Conservation (phyloP, 148 eudicot species). For the Drosera capensis region DNA sequence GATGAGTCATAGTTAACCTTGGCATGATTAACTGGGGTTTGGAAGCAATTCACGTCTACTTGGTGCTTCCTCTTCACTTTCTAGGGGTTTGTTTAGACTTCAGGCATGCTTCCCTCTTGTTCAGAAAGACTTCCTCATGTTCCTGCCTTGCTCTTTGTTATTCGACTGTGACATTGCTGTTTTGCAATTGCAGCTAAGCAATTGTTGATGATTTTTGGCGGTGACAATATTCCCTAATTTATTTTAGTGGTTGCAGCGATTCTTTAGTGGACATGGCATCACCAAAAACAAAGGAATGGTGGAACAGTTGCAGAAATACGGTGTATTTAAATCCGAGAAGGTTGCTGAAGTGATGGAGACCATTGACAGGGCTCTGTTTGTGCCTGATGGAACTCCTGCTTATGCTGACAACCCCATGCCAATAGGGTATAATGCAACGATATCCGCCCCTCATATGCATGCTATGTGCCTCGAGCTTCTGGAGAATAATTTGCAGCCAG, state of each 20-base stretch:
- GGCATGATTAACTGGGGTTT: no score
- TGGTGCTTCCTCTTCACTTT: no score
- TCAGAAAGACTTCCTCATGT: no score
- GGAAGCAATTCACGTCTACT: no score
- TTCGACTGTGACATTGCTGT: no score
- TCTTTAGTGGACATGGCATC: slow-evolving; percentile 33
- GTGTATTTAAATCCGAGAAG: slow-evolving; percentile 51
- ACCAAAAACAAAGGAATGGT: slow-evolving; percentile 51
- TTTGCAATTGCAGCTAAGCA: no score
- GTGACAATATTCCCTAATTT: neutral
- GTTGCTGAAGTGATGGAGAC: slow-evolving; percentile 82
- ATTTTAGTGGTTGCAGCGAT: slow-evolving; percentile 30
- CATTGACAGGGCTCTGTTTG: slow-evolving; percentile 82
- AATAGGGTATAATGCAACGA: slow-evolving; percentile 86
- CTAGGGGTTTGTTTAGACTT: no score
- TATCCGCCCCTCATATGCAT: slow-evolving; percentile 99
- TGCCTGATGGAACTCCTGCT: slow-evolving; percentile 60
- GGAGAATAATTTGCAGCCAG: slow-evolving; percentile 71
- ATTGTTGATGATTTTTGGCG: neutral
- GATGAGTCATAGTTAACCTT: no score
- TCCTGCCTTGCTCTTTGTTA: no score
- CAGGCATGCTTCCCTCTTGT: no score
- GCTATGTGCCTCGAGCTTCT: slow-evolving; percentile 81
- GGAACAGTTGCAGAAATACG: slow-evolving; percentile 42
- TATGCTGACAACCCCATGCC: slow-evolving; percentile 82